A percentile compares a stretch with the other conserved stretches of the same genome.
Conservation (phyloP, 805 yeast genomes). For the Teunomyces barrocoloradensis region DNA sequence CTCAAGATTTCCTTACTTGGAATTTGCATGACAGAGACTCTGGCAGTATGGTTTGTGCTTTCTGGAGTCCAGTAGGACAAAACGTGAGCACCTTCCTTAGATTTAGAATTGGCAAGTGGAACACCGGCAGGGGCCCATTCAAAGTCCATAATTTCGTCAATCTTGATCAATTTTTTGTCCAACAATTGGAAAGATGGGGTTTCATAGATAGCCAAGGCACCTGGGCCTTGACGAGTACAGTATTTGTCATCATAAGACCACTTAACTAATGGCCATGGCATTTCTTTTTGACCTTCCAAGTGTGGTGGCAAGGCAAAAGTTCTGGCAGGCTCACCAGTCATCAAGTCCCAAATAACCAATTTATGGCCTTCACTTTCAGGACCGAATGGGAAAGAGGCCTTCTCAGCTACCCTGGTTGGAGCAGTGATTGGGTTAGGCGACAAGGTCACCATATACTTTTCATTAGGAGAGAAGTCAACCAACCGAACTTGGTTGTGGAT, state of each 20-base stretch:
- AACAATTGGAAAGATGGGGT: slow-evolving; percentile 72
- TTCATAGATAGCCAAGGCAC: slow-evolving; percentile 88
- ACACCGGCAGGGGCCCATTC: slow-evolving; percentile 94
- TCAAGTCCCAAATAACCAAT: slow-evolving; percentile 88
- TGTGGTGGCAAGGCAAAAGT: slow-evolving; percentile 87
- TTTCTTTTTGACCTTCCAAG: slow-evolving; percentile 61
- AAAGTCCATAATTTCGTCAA: slow-evolving; percentile 84
- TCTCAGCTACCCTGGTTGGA: slow-evolving; percentile 61
- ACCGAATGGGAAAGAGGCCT: slow-evolving; percentile 75
- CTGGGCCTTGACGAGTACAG: slow-evolving; percentile 94
- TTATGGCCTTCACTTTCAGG: slow-evolving; percentile 90
- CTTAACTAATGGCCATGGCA: slow-evolving; percentile 94
- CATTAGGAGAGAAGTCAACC: slow-evolving; percentile 90
- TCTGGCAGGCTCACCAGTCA: slow-evolving; percentile 77
- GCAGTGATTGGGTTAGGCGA: slow-evolving; percentile 79
- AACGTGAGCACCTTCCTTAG: slow-evolving; percentile 57
- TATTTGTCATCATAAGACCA: slow-evolving; percentile 93
- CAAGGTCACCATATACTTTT: slow-evolving; percentile 83
- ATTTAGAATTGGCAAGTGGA: slow-evolving; percentile 54
- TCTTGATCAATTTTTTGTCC: slow-evolving; percentile 81
- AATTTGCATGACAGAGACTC: slow-evolving; percentile 85
- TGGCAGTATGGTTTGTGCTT: slow-evolving; percentile 85
- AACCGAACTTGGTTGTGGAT: slow-evolving; percentile 87
- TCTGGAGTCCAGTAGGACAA: slow-evolving; percentile 98
- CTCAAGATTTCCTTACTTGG: slow-evolving; percentile 81